phyloP scores from a whole-genome alignment of 768 basidiomycete species.

The Pleurotus ostreatus region DNA sequence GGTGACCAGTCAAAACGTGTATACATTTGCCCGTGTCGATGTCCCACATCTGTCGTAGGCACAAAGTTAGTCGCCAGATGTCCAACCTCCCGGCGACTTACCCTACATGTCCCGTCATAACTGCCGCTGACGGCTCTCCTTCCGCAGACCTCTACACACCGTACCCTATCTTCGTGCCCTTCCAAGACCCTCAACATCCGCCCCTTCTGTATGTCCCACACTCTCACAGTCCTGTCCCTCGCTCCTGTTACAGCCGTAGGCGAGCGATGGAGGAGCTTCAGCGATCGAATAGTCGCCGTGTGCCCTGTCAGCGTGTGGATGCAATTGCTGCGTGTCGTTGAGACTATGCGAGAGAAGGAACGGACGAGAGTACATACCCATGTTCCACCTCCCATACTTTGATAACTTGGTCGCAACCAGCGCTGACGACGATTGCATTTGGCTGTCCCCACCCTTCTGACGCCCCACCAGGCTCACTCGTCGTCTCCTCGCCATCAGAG shows the following conservation, averaged over 20 bases:
- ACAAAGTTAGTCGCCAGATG: not conserved
- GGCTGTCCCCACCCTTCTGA: slow-evolving; percentile 90
- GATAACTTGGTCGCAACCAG: slow-evolving; percentile 90
- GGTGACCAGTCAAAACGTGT: slow-evolving; percentile 77
- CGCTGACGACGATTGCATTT: slow-evolving; percentile 79
- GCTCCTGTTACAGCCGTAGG: slow-evolving; percentile 91
- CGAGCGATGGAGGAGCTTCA: slow-evolving; percentile 81
- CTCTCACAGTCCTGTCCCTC: slow-evolving; percentile 78
- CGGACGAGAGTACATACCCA: slow-evolving; percentile 48
- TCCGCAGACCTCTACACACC: slow-evolving; percentile 87
- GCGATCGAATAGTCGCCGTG: slow-evolving; percentile 85
- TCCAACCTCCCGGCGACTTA: slow-evolving; percentile 26
- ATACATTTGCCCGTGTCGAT: slow-evolving; percentile 86
- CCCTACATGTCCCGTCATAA: slow-evolving; percentile 86
- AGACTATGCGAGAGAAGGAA: not conserved
- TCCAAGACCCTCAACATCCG: slow-evolving; percentile 56
- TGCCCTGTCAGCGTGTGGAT: slow-evolving; percentile 82
- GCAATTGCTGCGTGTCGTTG: slow-evolving; percentile 41
- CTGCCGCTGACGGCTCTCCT: slow-evolving; percentile 85
- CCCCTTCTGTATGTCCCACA: slow-evolving; percentile 92
- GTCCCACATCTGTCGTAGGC: slow-evolving; percentile 68
- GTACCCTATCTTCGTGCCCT: slow-evolving; percentile 80
- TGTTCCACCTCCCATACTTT: slow-evolving; percentile 88
- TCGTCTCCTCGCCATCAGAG: slow-evolving; percentile 23
- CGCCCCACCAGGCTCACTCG: slow-evolving; percentile 55